Base-by-base conservation (phyloP, 345 rosid species). In the Salix caprea region DNA sequence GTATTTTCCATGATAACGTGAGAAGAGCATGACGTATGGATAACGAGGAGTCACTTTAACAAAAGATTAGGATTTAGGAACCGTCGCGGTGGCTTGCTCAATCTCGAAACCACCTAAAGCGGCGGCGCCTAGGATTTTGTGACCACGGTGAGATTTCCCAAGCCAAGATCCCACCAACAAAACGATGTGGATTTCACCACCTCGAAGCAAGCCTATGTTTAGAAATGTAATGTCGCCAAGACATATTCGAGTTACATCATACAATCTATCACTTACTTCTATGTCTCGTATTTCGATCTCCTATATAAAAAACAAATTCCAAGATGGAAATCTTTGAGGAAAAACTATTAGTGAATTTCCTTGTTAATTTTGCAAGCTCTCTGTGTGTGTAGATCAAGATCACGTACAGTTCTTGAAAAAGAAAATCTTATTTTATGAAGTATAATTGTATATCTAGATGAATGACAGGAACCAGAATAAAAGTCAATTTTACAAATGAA, bases 101-200 rank as follows among this genome's bases (percentile, higher is more conserved):
- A 80, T 70, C 75, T 62, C 24, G 40, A 46, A 61, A 67, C 74
- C 78, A 66, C 74, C 79, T 21, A 36, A 79, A 39, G 52, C 78
- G 81, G 84, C 69, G 72, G 68, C 79, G 86, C 83, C 84, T 67
- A 48, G 69, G 81, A 48, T 56, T n/a, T 50, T 76, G 81, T 71
- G 65, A 48, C 76, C 77, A 64, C 34, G 40, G 5, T 14, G 64
- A 79, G 56, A 76, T 71, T 44, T 42, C 82, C 79, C 21, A 50
- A 74, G 73, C 62, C 40, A 73, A 73, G 36, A 75, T 65, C 23
- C 39, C 77, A 40, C 37, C 79, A 68, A 74, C 77, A 76, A 39
- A 65, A 71, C 61, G 79, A 74, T 68, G 1, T 58, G 64, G 26
- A 58, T 23, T 40, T 58, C 64, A 58, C 28, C 64, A 23, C 23